Conservation (phyloP, 495 filamentous ascomycete genomes). For the Chlorociboria aeruginascens region DNA sequence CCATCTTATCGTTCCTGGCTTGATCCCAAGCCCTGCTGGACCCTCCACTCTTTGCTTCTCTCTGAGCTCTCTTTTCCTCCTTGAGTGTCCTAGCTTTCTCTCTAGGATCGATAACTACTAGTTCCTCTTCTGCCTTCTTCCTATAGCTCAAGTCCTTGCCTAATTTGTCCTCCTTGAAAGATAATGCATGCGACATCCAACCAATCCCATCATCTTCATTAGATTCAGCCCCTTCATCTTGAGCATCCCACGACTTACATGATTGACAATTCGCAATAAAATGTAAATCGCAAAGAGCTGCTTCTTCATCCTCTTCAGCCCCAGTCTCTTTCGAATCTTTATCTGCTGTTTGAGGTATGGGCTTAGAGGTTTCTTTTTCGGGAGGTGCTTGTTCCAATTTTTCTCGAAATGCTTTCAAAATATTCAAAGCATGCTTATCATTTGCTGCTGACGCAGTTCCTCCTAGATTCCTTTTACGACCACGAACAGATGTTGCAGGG, state of each 20-base stretch:
- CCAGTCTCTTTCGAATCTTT: slow-evolving; percentile 22
- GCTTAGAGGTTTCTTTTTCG: slow-evolving; percentile 29
- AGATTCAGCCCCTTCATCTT: slow-evolving; percentile 41
- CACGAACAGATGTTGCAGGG: slow-evolving; percentile 65
- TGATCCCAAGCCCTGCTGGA: slow-evolving; percentile 44
- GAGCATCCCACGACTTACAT: slow-evolving; percentile 66
- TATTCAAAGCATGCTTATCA: slow-evolving; percentile 50
- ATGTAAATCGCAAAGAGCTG: slow-evolving; percentile 71
- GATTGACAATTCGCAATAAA: slow-evolving; percentile 91
- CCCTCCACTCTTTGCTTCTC: slow-evolving; percentile 34
- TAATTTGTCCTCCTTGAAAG: slow-evolving; percentile 76
- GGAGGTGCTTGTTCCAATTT: slow-evolving; percentile 56
- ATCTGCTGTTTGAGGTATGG: slow-evolving; percentile 4
- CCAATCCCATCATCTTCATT: slow-evolving; percentile 43
- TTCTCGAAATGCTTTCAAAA: slow-evolving; percentile 65
- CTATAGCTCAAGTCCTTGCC: slow-evolving; percentile 91
- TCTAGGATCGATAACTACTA: slow-evolving; percentile 89
- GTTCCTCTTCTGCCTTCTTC: slow-evolving; percentile 73
- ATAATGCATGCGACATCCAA: slow-evolving; percentile 62
- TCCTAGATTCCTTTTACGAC: slow-evolving; percentile 59
- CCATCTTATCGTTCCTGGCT: slow-evolving; percentile 34
- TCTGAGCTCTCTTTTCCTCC: slow-evolving; percentile 44
- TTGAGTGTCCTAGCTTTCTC: slow-evolving; percentile 68
- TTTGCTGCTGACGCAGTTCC: slow-evolving; percentile 26
- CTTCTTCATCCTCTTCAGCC: slow-evolving; percentile 51